Conservation (phyloP, 2,329 filamentous ascomycete species). For the Hyphodiscus sp. region DNA sequence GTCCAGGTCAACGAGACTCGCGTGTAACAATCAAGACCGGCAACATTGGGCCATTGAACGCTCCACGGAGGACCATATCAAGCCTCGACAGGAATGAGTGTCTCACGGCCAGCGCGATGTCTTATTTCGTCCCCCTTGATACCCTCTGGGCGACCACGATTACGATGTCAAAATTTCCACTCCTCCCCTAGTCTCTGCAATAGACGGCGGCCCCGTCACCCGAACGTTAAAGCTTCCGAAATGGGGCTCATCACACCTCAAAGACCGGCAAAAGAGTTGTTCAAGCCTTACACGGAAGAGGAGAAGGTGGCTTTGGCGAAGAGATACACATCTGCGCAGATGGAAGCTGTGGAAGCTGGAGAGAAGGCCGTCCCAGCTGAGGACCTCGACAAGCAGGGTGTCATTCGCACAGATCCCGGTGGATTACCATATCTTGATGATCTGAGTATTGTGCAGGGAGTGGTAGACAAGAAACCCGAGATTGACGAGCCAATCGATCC, state of each 20-base stretch:
- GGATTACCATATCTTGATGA: slow-evolving; percentile 74
- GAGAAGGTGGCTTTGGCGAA: slow-evolving; percentile 56
- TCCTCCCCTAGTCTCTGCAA: slow-evolving; percentile 33
- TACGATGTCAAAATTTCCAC: slow-evolving; percentile 43
- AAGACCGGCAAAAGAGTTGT: slow-evolving; percentile 36
- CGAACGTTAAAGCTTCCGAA: slow-evolving; percentile 33
- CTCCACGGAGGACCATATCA: slow-evolving; percentile 12
- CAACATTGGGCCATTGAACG: slow-evolving; percentile 20
- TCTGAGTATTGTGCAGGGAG: slow-evolving; percentile 68
- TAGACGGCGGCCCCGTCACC: slow-evolving; percentile 34
- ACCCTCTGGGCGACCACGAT: slow-evolving; percentile 32
- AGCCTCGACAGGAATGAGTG: slow-evolving; percentile 36
- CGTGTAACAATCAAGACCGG: slow-evolving; percentile 2
- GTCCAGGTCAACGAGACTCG: not conserved
- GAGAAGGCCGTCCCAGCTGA: slow-evolving; percentile 68
- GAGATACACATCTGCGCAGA: slow-evolving; percentile 74
- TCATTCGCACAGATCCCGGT: slow-evolving; percentile 66
- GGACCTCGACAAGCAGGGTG: slow-evolving; percentile 69
- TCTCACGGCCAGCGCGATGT: slow-evolving; percentile 42
- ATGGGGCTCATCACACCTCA: slow-evolving; percentile 22
- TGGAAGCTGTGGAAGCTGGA: slow-evolving; percentile 73
- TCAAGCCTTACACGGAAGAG: slow-evolving; percentile 59
- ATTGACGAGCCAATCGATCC: slow-evolving; percentile 23
- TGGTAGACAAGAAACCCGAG: slow-evolving; percentile 64
- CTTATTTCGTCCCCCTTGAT: slow-evolving; percentile 42